Conservation (phyloP, 495 filamentous ascomycete species). For the Bacidia rubella region DNA sequence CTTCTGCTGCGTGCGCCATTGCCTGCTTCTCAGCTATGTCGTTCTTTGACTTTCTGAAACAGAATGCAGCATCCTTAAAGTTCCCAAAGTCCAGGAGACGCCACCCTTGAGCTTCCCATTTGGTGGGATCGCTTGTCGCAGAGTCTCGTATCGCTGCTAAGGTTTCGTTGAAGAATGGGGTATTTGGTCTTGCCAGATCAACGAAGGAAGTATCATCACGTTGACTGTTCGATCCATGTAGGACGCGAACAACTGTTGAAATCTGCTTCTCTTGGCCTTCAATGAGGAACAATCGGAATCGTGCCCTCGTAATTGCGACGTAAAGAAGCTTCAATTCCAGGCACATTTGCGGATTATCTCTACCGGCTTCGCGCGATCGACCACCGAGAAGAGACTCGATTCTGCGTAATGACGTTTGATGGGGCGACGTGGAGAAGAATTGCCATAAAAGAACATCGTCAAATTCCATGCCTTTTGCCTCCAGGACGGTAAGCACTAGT, state of each 20-base stretch:
- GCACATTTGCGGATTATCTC: slow-evolving; percentile 17
- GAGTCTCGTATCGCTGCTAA: background rate
- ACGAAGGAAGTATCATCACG: background rate
- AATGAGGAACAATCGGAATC: slow-evolving; percentile 21
- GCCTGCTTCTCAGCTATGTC: background rate
- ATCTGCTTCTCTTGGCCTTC: slow-evolving; percentile 10
- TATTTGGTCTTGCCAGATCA: background rate
- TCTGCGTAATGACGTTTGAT: slow-evolving; percentile 6
- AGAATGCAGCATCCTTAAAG: background rate
- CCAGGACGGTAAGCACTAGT: slow-evolving; percentile 28
- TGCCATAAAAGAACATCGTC: slow-evolving; percentile 29
- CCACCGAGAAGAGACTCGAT: background rate
- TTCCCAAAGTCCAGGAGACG: background rate
- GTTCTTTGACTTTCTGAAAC: background rate
- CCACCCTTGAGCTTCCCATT: background rate
- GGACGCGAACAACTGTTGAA: slow-evolving; percentile 2
- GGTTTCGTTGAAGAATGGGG: background rate
- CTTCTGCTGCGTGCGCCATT: background rate
- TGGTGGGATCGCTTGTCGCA: background rate
- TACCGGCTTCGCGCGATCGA: slow-evolving; percentile 10
- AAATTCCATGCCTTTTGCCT: slow-evolving; percentile 38
- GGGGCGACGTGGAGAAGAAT: slow-evolving; percentile 18
- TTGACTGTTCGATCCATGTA: slow-evolving; percentile 13
- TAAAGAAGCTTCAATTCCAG: slow-evolving; percentile 24
- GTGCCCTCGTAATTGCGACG: slow-evolving; percentile 21